These are phyloP conservation scores for Mycena alexandri DNA, from an alignment of 768 basidiomycete species.

Conservation along the genomic window DNA sequence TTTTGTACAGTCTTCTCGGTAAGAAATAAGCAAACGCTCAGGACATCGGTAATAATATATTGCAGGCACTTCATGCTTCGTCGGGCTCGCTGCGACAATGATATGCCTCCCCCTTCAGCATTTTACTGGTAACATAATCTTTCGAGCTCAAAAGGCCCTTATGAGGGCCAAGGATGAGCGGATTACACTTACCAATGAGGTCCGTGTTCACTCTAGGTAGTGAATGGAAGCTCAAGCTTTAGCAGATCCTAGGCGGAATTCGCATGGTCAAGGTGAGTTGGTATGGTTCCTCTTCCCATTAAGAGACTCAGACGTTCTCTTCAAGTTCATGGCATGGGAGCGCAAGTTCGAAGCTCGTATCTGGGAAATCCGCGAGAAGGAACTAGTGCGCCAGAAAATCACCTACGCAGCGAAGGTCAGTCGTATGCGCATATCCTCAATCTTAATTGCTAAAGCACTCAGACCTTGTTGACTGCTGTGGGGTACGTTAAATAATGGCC, in stretches of 20 bases:
- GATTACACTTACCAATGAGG: conserved; percentile 81
- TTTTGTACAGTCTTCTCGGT: conserved; percentile 27
- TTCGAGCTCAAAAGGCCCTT: conserved; percentile 49
- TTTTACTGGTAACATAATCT: conserved; percentile 16
- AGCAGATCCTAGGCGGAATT: conserved; percentile 26
- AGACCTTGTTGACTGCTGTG: conserved; percentile 6
- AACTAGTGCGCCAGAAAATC: conserved; percentile 71
- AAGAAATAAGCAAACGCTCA: not conserved
- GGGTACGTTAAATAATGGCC: not conserved
- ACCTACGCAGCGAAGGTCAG: conserved; percentile 75
- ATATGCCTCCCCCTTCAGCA: conserved; percentile 23
- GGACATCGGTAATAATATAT: not conserved
- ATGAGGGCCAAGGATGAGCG: conserved; percentile 85
- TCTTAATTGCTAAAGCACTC: not conserved
- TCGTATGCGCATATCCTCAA: not conserved
- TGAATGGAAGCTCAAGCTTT: not conserved
- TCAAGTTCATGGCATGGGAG: conserved; percentile 80
- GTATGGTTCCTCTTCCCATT: not conserved
- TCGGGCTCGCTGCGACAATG: conserved; percentile 14
- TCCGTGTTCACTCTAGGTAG: conserved; percentile 48
- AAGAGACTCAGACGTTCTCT: not conserved
- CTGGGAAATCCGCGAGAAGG: conserved; percentile 66
- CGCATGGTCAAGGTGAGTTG: conserved; percentile 24
- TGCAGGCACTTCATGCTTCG: conserved; percentile 20
- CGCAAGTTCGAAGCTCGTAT: conserved; percentile 75